Evolutionary conservation across 768 basidiomycete genomes (phyloP).

Genomic region (Trametes coccinea): DNA sequence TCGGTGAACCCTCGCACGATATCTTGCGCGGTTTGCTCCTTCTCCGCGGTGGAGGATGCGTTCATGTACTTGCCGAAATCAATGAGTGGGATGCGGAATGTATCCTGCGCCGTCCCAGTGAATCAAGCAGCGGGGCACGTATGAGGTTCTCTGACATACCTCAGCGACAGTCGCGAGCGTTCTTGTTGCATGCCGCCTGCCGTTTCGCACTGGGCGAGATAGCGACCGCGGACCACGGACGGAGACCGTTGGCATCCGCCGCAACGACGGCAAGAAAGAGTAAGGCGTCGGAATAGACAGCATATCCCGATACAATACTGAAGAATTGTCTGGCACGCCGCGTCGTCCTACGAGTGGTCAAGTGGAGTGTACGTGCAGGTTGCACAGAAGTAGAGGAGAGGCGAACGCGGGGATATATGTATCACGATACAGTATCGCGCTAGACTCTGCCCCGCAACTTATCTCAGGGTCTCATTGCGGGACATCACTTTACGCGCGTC

Average conservation of each 20-base stretch:
- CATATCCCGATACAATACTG: too few relatives aligned
- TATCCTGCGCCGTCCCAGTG: neutral
- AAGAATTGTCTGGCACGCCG: too few relatives aligned
- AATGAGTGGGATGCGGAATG: constrained; percentile 66
- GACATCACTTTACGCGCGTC: too few relatives aligned
- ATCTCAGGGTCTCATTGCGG: too few relatives aligned
- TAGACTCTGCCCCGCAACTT: too few relatives aligned
- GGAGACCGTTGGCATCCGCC: neutral
- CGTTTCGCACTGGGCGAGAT: neutral
- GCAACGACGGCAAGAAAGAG: constrained; percentile 2
- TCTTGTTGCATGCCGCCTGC: neutral
- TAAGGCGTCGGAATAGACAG: neutral
- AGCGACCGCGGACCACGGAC: neutral
- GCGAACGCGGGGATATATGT: too few relatives aligned
- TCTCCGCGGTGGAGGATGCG: constrained; percentile 52
- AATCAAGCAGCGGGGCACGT: too few relatives aligned
- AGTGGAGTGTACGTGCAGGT: too few relatives aligned
- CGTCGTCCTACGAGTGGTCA: too few relatives aligned
- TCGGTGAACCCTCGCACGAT: constrained; percentile 79
- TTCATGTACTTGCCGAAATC: constrained; percentile 71
- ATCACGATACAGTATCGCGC: too few relatives aligned
- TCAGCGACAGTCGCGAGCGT: constrained; percentile 14
- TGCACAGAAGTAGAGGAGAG: too few relatives aligned
- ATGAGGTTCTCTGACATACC: neutral
- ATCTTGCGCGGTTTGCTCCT: constrained; percentile 60